These are phyloP conservation scores for Balakata baccata DNA, from an alignment of 345 rosid species.

Conservation along the genomic window DNA sequence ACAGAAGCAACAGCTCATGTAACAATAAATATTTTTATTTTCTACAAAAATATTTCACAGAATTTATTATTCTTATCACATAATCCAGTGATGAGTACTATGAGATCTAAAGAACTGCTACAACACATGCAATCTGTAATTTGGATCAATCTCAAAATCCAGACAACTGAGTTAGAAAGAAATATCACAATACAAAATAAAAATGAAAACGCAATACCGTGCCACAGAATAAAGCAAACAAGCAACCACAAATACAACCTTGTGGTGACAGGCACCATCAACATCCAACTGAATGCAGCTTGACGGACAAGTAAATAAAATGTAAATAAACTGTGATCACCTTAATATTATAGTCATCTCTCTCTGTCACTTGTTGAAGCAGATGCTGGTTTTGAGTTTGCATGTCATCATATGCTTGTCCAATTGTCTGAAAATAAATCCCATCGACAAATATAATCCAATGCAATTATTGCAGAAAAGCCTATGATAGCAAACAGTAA, in stretches of 20 bases:
- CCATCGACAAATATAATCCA: constrained; percentile 24
- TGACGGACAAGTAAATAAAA: neutral
- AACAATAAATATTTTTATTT: neutral
- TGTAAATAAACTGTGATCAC: constrained; percentile 27
- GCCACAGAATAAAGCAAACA: neutral
- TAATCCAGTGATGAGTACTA: neutral
- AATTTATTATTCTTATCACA: neutral
- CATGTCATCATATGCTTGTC: constrained; percentile 91
- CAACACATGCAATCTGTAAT: neutral
- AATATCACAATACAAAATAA: too few relatives aligned
- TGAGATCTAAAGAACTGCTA: neutral
- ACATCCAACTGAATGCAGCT: neutral
- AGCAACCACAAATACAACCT: neutral
- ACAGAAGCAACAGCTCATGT: neutral
- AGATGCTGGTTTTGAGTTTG: constrained; percentile 93
- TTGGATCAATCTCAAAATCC: neutral
- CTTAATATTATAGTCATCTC: constrained; percentile 98
- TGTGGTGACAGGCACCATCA: neutral
- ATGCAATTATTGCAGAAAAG: constrained; percentile 11
- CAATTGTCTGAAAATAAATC: constrained; percentile 69
- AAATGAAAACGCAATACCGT: neutral
- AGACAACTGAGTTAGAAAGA: neutral
- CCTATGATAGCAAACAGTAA: constrained; percentile 3
- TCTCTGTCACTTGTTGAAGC: constrained; percentile 87
- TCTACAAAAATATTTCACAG: neutral